Percentiles rank a stretch among this genome's conserved stretches.
Conservation (phyloP, 176 grass and related monocot genomes). For the Aegilops umbellulata region DNA sequence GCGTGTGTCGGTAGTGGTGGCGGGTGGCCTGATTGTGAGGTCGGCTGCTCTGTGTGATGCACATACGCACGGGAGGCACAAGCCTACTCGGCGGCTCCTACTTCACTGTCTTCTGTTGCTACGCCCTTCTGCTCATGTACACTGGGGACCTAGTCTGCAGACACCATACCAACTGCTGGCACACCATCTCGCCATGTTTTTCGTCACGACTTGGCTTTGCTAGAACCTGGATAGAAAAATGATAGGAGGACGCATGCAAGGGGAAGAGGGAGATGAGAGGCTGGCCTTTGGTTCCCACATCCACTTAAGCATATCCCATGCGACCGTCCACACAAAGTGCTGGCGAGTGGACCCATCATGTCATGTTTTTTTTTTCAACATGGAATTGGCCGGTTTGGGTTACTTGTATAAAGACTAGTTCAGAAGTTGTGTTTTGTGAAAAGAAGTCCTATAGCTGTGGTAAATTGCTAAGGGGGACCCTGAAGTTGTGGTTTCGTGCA, state of each 20-base stretch:
- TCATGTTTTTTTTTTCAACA: background rate
- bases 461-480: background rate
- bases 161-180: background rate
- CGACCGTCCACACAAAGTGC: too few species aligned
- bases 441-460: background rate
- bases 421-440: background rate
- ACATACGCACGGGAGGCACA: background rate
- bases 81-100: background rate
- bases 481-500: background rate
- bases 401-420: background rate
- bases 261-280: background rate
- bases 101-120: background rate
- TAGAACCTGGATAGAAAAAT: background rate
- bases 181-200: background rate
- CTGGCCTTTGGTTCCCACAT: background rate
- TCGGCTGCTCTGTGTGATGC: background rate
- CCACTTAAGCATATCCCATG: background rate
- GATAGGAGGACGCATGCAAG: background rate
- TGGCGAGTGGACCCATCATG: background rate
- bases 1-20: background rate
- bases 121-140: background rate
- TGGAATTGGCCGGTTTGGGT: background rate
- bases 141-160: background rate
- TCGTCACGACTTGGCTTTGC: background rate
- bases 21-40: too few species aligned